phyloP scores from a whole-genome alignment of 106 monocot genomes.

The Dioscorea zingiberensis region DNA sequence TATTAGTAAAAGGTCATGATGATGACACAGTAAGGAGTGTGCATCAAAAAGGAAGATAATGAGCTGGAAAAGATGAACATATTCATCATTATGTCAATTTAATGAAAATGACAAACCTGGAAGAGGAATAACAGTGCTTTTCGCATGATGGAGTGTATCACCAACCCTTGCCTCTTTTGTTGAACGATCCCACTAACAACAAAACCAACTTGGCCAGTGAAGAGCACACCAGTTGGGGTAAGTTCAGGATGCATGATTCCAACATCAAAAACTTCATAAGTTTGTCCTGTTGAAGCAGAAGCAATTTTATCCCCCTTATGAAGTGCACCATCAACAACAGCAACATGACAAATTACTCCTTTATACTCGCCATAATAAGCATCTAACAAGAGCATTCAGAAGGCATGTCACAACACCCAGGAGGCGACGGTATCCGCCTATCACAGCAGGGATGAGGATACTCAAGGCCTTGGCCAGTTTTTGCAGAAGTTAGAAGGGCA shows the following conservation, averaged over 20 bases:
- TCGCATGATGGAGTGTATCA: constrained; percentile 83
- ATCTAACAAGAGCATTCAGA: constrained; percentile 96
- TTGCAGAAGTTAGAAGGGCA: constrained; percentile 90
- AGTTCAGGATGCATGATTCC: constrained; percentile 99
- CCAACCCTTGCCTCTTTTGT: constrained; percentile 96
- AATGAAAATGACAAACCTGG: constrained; percentile 39
- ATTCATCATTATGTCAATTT: too few species aligned
- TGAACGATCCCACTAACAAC: constrained; percentile 92
- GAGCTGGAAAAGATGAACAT: too few species aligned
- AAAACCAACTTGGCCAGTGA: constrained; percentile 96
- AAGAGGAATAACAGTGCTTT: constrained; percentile 58
- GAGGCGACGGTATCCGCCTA: constrained; percentile 71
- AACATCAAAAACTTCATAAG: constrained; percentile 86
- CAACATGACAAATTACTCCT: constrained; percentile 98
- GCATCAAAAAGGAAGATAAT: too few species aligned
- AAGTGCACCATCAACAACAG: constrained; percentile 91
- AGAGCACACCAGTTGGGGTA: constrained; percentile 79
- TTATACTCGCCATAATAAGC: constrained; percentile 98
- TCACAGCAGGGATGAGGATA: constrained; percentile 93
- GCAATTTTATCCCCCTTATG: constrained; percentile 89
- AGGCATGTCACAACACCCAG: constrained; percentile 62
- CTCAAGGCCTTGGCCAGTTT: constrained; percentile 93
- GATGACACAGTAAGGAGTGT: too few species aligned
- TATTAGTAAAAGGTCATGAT: too few species aligned
- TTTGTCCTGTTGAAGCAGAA: constrained; percentile 65